Percentiles rank a stretch among this genome's conserved stretches.
These are phyloP conservation scores for Amphibolis antarctica DNA, from an alignment of 106 monocot genomes.

Conservation along the genomic window DNA sequence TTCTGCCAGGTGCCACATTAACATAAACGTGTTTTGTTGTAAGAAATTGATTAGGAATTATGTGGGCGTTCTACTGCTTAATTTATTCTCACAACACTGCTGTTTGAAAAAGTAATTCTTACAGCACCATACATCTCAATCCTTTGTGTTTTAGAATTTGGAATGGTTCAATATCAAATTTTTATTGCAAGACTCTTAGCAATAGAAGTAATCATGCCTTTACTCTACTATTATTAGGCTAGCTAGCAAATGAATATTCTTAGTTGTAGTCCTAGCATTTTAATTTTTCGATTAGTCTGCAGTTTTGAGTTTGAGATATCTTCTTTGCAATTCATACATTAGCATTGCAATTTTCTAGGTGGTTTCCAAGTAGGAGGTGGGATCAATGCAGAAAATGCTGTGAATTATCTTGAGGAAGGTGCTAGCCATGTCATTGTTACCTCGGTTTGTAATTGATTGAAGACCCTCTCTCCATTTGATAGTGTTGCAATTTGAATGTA, in stretches of 20 bases:
- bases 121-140: no score
- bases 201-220: background rate
- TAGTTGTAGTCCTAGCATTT: background rate
- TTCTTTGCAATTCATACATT: background rate
- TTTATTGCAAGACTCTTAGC: no score
- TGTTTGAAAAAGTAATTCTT: no score
- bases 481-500: no score
- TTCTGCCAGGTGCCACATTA: no score
- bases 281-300: background rate
- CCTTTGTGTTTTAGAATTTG: no score
- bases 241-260: background rate
- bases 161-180: no score
- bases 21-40: no score
- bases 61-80: no score
- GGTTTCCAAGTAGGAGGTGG: conserved; percentile 98
- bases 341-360: conserved; percentile 33
- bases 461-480: background rate
- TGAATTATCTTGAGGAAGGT: conserved; percentile 61
- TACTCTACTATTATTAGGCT: background rate
- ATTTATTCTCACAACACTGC: no score
- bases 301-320: background rate
- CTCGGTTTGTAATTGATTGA: conserved; percentile 50
- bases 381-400: conserved; percentile 69
- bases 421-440: conserved; percentile 98
- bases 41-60: no score